phyloP scores from a whole-genome alignment of 148 eudicot species.

The Chenopodium album region DNA sequence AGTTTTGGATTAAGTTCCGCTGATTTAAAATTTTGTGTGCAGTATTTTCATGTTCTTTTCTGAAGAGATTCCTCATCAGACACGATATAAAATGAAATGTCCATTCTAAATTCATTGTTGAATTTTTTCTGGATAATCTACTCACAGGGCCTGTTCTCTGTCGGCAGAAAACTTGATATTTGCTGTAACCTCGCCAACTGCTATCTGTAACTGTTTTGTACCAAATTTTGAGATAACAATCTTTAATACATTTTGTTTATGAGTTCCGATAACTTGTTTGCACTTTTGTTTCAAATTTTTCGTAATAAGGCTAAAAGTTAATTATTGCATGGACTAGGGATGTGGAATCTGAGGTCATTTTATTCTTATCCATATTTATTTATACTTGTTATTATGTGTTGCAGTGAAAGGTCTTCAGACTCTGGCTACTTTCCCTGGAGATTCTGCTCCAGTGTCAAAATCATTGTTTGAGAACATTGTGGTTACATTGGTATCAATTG shows the following conservation, averaged over 20 bases:
- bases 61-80: not conserved
- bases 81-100: not conserved
- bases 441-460: slow-evolving; percentile 48
- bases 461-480: slow-evolving; percentile 59
- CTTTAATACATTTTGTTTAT: not conserved
- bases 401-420: slow-evolving; percentile 78
- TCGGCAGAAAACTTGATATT: not conserved
- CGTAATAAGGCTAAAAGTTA: not conserved
- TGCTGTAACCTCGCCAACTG: not conserved
- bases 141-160: not conserved
- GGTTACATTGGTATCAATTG: slow-evolving; percentile 45
- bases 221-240: not conserved
- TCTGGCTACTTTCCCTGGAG: slow-evolving; percentile 86
- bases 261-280: not conserved
- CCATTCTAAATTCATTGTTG: not conserved
- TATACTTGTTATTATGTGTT: slow-evolving; percentile 21
- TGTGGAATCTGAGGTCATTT: not conserved
- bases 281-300: not conserved
- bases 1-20: not conserved
- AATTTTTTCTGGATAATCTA: not conserved
- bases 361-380: not conserved
- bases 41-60: not conserved
- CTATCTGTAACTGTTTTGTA: not conserved
- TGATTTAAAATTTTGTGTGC: not conserved
- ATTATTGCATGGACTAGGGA: not conserved